Conservation (phyloP, 2,329 filamentous ascomycete genomes). For the Dactylonectria macrodidyma region DNA sequence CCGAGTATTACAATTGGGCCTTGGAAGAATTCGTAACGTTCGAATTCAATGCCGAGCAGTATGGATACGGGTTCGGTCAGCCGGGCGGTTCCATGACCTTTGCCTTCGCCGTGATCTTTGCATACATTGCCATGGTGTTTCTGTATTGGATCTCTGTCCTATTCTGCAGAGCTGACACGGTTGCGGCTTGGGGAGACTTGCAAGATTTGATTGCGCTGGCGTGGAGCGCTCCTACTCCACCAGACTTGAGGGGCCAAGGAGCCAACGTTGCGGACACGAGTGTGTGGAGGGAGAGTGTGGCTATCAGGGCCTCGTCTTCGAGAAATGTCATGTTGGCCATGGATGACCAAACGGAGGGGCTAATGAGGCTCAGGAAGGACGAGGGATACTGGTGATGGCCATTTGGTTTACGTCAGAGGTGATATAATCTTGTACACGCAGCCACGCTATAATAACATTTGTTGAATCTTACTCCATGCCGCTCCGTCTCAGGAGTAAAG, state of each 20-base stretch:
- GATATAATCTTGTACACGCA: no score
- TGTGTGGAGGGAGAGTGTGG: conserved; percentile 12
- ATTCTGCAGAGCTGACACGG: neutral
- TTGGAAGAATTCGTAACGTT: neutral
- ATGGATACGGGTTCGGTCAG: conserved; percentile 10
- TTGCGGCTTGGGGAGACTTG: conserved; percentile 7
- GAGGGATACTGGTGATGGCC: conserved; percentile 1
- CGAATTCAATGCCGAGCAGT: conserved; percentile 6
- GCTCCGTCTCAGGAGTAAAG: no score
- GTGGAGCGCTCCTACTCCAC: neutral
- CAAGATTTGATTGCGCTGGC: conserved; percentile 7
- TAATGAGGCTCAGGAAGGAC: neutral
- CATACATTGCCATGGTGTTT: neutral
- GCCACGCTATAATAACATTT: no score
- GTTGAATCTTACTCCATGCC: no score
- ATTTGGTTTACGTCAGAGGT: no score
- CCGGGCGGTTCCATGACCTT: conserved; percentile 3
- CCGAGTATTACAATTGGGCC: neutral
- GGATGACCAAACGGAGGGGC: neutral
- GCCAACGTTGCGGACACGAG: neutral
- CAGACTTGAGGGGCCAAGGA: conserved; percentile 8
- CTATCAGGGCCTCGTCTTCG: neutral
- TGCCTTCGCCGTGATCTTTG: neutral
- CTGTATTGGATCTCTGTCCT: neutral
- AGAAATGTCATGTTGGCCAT: neutral